Conservation (phyloP, 768 basidiomycete species). For the Strobilomyces confusus region DNA sequence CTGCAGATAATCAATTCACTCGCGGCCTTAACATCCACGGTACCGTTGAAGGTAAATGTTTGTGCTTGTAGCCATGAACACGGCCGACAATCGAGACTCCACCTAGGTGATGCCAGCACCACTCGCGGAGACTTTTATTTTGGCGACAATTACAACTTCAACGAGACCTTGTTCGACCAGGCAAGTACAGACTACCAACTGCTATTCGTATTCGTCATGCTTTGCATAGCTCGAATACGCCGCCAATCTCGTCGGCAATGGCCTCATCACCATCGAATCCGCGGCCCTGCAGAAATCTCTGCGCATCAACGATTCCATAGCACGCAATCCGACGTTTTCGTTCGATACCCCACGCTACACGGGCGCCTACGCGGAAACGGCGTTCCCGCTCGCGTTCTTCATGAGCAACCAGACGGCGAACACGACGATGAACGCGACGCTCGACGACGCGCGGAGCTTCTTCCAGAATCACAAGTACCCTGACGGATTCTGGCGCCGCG, state of each 20-base stretch:
- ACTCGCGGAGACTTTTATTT: conserved; percentile 25
- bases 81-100: neutral
- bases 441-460: conserved; percentile 20
- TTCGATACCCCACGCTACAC: conserved; percentile 20
- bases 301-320: conserved; percentile 27
- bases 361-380: conserved; percentile 19
- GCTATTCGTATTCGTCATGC: neutral
- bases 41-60: conserved; percentile 19
- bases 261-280: conserved; percentile 20
- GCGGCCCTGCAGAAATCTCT: conserved; percentile 17
- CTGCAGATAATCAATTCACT: conserved; percentile 6
- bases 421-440: conserved; percentile 13
- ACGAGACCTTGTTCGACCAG: conserved; percentile 24
- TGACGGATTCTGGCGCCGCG: conserved; percentile 17
- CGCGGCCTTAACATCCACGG: conserved; percentile 23
- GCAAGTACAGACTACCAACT: neutral
- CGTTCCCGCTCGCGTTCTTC: conserved; percentile 26
- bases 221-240: conserved; percentile 12
- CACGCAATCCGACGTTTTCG: conserved; percentile 20
- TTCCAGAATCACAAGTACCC: conserved; percentile 17
- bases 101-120: conserved; percentile 23
- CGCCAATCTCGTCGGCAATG: conserved; percentile 19
- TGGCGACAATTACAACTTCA: conserved; percentile 24
- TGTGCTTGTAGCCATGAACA: neutral
- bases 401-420: conserved; percentile 19